Evolutionary conservation across 2,329 filamentous ascomycete genomes (phyloP).

Genomic region (Colletotrichum kahawae): DNA sequence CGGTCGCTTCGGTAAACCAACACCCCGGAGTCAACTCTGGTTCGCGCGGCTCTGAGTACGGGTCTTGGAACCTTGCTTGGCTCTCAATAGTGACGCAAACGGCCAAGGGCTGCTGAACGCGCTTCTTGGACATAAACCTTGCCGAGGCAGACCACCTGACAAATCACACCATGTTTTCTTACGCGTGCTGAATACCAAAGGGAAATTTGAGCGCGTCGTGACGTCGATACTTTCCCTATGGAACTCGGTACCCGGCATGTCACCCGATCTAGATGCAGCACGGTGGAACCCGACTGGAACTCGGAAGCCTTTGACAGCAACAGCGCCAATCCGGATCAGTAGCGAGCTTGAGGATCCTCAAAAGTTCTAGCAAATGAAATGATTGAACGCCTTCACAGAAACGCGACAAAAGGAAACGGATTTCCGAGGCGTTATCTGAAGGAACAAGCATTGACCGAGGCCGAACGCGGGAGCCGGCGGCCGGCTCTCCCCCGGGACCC

Average conservation of each 20-base stretch:
- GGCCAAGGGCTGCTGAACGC: not conserved
- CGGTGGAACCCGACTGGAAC: not conserved
- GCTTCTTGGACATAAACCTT: not conserved
- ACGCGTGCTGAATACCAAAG: not conserved
- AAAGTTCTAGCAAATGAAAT: not conserved
- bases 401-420: not conserved
- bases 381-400: not conserved
- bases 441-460: not conserved
- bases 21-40: not conserved
- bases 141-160: not conserved
- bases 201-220: not conserved
- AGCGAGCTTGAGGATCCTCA: not conserved
- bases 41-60: conserved; percentile 3
- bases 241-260: not conserved
- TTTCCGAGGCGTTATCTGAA: not conserved
- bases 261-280: not conserved
- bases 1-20: conserved; percentile 7
- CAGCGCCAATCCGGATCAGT: not conserved
- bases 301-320: not conserved
- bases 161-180: not conserved
- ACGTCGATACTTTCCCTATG: conserved; percentile 1
- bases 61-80: not conserved
- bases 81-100: conserved; percentile 3
- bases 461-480: not conserved
- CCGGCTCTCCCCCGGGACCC: not conserved